A percentile compares a stretch with the other conserved stretches of the same genome.
phyloP scores from a whole-genome alignment of 345 rosid genomes.

The Eutrema yunnanense region DNA sequence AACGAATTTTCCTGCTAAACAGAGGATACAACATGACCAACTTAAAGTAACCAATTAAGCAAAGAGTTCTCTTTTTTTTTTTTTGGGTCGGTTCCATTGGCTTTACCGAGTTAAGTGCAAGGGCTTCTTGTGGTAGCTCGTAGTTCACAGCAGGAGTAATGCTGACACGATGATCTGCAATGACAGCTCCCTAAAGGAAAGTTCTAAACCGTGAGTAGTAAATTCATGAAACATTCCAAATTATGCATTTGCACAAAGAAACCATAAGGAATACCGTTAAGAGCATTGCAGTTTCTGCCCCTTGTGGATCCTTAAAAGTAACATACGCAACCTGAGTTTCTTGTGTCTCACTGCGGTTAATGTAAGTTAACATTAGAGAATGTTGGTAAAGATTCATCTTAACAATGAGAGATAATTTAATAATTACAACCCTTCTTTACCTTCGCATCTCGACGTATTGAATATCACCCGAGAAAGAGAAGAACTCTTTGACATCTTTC shows the following conservation, averaged over 20 bases:
- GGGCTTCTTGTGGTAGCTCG: constrained; percentile 72
- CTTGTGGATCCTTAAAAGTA: constrained; percentile 80
- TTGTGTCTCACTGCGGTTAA: constrained; percentile 39
- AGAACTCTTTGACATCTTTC: constrained; percentile 64
- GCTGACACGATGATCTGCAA: constrained; percentile 64
- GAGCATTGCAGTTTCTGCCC: constrained; percentile 89
- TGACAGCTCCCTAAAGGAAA: constrained; percentile 68
- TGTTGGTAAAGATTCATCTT: background rate
- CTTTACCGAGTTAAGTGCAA: constrained; percentile 38
- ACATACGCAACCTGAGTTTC: constrained; percentile 64
- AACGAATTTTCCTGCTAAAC: constrained; percentile 33
- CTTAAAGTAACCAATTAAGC: background rate
- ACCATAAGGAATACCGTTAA: constrained; percentile 51
- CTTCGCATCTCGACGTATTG: constrained; percentile 60
- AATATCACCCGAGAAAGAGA: constrained; percentile 82
- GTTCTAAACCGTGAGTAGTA: background rate
- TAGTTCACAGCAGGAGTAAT: constrained; percentile 65
- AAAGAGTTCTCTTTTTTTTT: background rate
- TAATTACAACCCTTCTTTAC: constrained; percentile 10
- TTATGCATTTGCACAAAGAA: background rate
- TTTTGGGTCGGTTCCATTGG: background rate
- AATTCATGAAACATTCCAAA: background rate
- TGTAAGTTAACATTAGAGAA: background rate
- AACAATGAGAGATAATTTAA: background rate
- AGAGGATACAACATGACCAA: constrained; percentile 3